Evolutionary conservation across 345 rosid species (phyloP).

Genomic region (Physaria fendleri): DNA sequence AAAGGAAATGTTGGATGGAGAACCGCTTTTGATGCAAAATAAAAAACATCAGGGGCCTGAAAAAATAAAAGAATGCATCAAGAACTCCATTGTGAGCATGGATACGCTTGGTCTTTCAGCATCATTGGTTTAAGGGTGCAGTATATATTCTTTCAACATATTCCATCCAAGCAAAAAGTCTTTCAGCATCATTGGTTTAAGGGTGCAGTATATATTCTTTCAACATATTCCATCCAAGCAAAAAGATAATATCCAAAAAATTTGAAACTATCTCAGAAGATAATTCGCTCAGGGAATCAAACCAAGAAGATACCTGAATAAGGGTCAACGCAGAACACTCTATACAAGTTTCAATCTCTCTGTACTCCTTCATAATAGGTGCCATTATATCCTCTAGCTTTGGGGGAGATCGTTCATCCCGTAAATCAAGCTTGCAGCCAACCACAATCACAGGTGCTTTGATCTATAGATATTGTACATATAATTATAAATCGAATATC

Average conservation of each 20-base stretch:
- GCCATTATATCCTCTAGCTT: constrained; percentile 68
- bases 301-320: constrained; percentile 45
- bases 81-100: neutral
- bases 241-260: neutral
- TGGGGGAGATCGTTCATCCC: constrained; percentile 46
- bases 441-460: constrained; percentile 73
- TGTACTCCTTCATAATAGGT: constrained; percentile 67
- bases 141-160: neutral
- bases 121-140: neutral
- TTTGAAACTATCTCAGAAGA: neutral
- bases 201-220: neutral
- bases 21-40: constrained; percentile 72
- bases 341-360: constrained; percentile 82
- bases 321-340: constrained; percentile 77
- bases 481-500: neutral
- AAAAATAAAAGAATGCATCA: neutral
- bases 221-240: neutral
- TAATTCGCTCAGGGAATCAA: neutral
- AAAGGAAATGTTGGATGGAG: constrained; percentile 78
- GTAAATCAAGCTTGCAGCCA: constrained; percentile 85
- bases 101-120: neutral
- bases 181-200: neutral
- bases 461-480: constrained; percentile 32
- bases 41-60: constrained; percentile 85
- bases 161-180: neutral